phyloP scores from a whole-genome alignment of 805 yeast species.

The Spathaspora gorwiae region DNA sequence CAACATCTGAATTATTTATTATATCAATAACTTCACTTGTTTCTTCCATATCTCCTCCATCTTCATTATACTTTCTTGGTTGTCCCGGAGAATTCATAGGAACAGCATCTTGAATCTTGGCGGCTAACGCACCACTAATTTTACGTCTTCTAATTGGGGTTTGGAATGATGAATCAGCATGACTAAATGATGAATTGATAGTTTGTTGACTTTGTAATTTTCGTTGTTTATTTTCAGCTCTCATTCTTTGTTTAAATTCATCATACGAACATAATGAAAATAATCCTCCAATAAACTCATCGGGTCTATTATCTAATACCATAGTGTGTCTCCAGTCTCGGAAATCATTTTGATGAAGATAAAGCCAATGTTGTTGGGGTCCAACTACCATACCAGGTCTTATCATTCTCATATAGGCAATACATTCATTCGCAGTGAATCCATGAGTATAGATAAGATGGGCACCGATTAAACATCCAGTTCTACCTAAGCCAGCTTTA shows the following conservation, averaged over 20 bases:
- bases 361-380: conserved; percentile 98
- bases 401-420: conserved; percentile 91
- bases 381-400: conserved; percentile 99
- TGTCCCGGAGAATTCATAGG: conserved; percentile 96
- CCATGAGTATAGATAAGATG: conserved; percentile 94
- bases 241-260: conserved; percentile 52
- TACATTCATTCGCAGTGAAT: conserved; percentile 94
- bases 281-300: conserved; percentile 62
- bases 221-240: conserved; percentile 35
- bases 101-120: conserved; percentile 69
- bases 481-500: conserved; percentile 96
- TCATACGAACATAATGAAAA: conserved; percentile 60
- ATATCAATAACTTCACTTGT: conserved; percentile 31
- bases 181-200: conserved; percentile 25
- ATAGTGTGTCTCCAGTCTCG: conserved; percentile 94
- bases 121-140: conserved; percentile 63
- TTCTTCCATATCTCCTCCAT: conserved; percentile 13
- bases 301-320: conserved; percentile 68
- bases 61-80: conserved; percentile 67
- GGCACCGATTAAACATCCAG: conserved; percentile 97
- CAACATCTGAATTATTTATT: conserved; percentile 44
- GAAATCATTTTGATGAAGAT: conserved; percentile 91
- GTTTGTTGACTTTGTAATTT: conserved; percentile 29
- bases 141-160: conserved; percentile 72
- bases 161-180: conserved; percentile 48